Percentiles rank a stretch among this genome's conserved stretches.
Conservation (phyloP, 768 basidiomycete species). For the Trametes coccinea region DNA sequence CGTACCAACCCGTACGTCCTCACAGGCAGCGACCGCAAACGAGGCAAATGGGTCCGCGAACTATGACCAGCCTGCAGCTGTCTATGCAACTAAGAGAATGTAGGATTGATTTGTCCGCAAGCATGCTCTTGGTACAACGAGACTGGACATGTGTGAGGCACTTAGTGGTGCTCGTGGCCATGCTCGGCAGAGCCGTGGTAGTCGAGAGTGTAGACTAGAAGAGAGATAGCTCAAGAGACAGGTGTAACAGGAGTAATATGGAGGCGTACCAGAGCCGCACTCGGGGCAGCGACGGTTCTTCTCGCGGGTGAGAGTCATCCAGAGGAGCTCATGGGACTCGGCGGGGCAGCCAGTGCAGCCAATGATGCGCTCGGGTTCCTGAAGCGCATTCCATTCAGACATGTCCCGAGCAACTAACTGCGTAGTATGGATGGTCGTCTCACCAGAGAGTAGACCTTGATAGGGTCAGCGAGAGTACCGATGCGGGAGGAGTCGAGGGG, state of each 20-base stretch:
- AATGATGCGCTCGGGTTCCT: slow-evolving; percentile 83
- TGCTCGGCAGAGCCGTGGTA: slow-evolving; percentile 59
- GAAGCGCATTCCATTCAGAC: slow-evolving; percentile 16
- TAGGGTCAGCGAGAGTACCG: slow-evolving; percentile 85
- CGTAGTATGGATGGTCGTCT: slow-evolving; percentile 36
- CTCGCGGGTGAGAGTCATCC: slow-evolving; percentile 71
- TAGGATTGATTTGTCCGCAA: slow-evolving; percentile 10
- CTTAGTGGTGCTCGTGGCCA: slow-evolving; percentile 40
- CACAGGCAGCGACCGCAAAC: too few species aligned
- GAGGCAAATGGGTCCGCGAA: too few species aligned
- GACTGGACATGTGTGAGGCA: slow-evolving; percentile 11
- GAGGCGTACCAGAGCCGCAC: slow-evolving; percentile 82
- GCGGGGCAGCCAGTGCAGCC: slow-evolving; percentile 95
- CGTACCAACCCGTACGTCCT: too few species aligned
- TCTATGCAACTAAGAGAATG: slow-evolving; percentile 8
- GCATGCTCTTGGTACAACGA: slow-evolving; percentile 19
- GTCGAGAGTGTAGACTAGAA: slow-evolving; percentile 71
- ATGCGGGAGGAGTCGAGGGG: slow-evolving; percentile 82
- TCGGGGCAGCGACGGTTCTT: slow-evolving; percentile 83
- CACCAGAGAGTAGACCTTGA: slow-evolving; percentile 86
- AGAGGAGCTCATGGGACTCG: slow-evolving; percentile 92
- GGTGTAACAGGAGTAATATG: neutral
- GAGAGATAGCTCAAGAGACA: slow-evolving; percentile 6
- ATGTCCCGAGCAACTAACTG: neutral
- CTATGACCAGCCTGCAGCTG: too few species aligned